Evolutionary conservation across 2,329 filamentous ascomycete species (phyloP).

Genomic region (Pseudogymnoascus sp.): DNA sequence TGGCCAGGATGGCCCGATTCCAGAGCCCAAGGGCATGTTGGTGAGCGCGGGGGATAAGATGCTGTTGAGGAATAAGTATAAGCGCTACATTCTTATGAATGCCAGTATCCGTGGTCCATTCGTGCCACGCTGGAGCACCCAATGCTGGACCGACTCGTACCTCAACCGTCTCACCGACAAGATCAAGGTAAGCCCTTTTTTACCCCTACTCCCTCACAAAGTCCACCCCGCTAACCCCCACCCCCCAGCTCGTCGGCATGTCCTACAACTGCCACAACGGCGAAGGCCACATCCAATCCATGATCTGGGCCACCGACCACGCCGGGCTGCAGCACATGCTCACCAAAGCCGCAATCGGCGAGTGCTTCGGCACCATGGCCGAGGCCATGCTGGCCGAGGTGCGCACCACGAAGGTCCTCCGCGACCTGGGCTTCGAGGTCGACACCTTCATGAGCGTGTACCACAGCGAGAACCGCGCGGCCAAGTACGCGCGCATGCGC

Average conservation of each 20-base stretch:
- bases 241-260: neutral
- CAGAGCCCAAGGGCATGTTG: neutral
- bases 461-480: neutral
- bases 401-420: neutral
- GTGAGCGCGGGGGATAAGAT: neutral
- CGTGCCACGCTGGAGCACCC: neutral
- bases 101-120: constrained; percentile 8
- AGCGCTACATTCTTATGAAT: constrained; percentile 9
- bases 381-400: neutral
- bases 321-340: neutral
- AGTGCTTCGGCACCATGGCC: neutral
- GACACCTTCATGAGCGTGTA: constrained; percentile 10
- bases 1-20: neutral
- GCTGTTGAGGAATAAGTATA: constrained; percentile 2
- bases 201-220: neutral
- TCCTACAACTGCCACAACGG: constrained; percentile 7
- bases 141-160: constrained; percentile 7
- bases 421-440: constrained; percentile 5
- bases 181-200: neutral
- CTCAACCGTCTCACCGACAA: constrained; percentile 3
- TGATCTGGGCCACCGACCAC: neutral
- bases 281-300: constrained; percentile 5
- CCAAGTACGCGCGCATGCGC: neutral
- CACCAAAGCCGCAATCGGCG: neutral
- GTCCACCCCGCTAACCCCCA: neutral